These are phyloP conservation scores for Ceriops zippeliana DNA, from an alignment of 345 rosid species.

Conservation along the genomic window DNA sequence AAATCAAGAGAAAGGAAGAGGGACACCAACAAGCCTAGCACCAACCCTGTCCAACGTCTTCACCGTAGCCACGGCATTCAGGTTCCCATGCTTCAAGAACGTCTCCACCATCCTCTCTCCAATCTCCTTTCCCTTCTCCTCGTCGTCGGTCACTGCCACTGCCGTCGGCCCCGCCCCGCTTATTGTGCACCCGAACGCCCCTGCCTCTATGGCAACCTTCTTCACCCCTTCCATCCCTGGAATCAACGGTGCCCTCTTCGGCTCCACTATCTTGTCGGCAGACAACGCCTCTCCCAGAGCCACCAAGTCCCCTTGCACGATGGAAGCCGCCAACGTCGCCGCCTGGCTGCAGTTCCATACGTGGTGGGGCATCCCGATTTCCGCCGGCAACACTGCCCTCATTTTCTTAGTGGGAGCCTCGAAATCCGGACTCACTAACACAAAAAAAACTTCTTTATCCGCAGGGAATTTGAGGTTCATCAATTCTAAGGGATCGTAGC, in stretches of 20 bases:
- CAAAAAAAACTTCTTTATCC: conserved; percentile 56
- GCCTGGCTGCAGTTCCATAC: conserved; percentile 94
- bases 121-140: conserved; percentile 47
- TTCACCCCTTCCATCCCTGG: conserved; percentile 92
- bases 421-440: conserved; percentile 72
- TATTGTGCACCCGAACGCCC: conserved; percentile 83
- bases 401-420: conserved; percentile 93
- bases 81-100: conserved; percentile 53
- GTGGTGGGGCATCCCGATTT: conserved; percentile 72
- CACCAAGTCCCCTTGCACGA: conserved; percentile 55
- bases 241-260: conserved; percentile 74
- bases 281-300: conserved; percentile 72
- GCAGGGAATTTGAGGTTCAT: conserved; percentile 51
- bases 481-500: conserved; percentile 70
- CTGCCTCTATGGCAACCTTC: conserved; percentile 61
- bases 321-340: conserved; percentile 68
- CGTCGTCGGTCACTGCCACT: conserved; percentile 58
- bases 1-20: no score
- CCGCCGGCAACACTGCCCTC: conserved; percentile 73
- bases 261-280: conserved; percentile 79
- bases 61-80: conserved; percentile 60
- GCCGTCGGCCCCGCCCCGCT: conserved; percentile 96
- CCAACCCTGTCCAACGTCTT: conserved; percentile 69
- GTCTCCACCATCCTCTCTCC: conserved; percentile 89
- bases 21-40: conserved; percentile 36